Base-by-base conservation (phyloP, 352 stramenopile species). In the Blastocystis hominis region DNA sequence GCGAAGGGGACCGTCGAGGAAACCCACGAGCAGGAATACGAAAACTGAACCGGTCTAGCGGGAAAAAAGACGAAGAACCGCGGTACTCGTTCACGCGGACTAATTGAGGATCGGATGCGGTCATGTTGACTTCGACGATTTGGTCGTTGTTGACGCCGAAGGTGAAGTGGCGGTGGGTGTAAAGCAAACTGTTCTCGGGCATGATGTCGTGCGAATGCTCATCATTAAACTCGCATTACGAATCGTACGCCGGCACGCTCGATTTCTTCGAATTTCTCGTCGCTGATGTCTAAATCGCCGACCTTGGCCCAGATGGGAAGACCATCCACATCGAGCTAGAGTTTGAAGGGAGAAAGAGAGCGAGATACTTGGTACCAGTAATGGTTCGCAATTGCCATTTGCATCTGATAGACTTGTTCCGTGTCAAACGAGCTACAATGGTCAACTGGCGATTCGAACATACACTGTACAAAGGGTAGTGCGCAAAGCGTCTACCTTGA, bases 331-430 rank as follows among this genome's bases (percentile, higher is more conserved):
- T 84, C 72, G 47, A 84, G 53, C 72, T 84, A 84, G 20, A 13
- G 3, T 5, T 47, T 20, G 68, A 1, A 20, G 1, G 13, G n/a
- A 7, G 68, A 50, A 20, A 56, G 7, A n/a, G 91, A 84, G 34
- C 50, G 62, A 10, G 96, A 98, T 92, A 98, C 94, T 91, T 98
- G 95, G 91, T 98, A 98, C 93, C 96, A 98, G 89, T 98, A 99
- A 90, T 98, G 94, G 77, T 98, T 94, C 72, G 95, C 92, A 62
- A 98, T 90, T 34, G 93, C 93, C 62, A 96, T 97, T 86, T 96
- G 72, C 72, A 84, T 84, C 34, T 66, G 9, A 46, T 69, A 84
- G 13, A 61, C 42, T 15, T 64, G 93, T 59, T 95, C 93, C 59
- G 93, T 91, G 1, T 94, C 91, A 62, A 97, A 94, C 3, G 94